phyloP scores from a whole-genome alignment of 2,329 filamentous ascomycete genomes.

The Claviceps fusiformis region DNA sequence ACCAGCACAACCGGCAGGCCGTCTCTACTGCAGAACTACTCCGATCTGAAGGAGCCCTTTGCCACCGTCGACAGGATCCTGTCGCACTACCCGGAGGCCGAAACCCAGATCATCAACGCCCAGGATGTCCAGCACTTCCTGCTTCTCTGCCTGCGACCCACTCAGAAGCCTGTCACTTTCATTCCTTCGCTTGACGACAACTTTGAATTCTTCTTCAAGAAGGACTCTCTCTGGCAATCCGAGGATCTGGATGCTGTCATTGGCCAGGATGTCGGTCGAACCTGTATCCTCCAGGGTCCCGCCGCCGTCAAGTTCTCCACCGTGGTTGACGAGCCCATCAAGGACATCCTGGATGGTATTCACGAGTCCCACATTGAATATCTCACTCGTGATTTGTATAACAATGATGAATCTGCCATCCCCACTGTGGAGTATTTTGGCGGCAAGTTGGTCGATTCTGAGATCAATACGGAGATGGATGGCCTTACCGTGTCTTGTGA shows the following conservation, averaged over 20 bases:
- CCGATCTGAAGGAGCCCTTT: conserved; percentile 75
- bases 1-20: conserved; percentile 56
- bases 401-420: conserved; percentile 56
- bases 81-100: conserved; percentile 70
- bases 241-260: conserved; percentile 95
- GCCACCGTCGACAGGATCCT: conserved; percentile 66
- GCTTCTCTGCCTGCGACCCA: conserved; percentile 76
- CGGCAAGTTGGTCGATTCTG: conserved; percentile 63
- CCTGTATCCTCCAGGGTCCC: conserved; percentile 91
- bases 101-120: conserved; percentile 87
- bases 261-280: conserved; percentile 87
- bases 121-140: conserved; percentile 98
- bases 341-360: conserved; percentile 85
- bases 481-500: conserved; percentile 76
- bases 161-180: conserved; percentile 94
- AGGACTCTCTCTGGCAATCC: conserved; percentile 98
- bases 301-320: conserved; percentile 85
- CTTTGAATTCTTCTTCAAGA: conserved; percentile 99
- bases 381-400: conserved; percentile 69
- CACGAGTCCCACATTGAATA: conserved; percentile 76
- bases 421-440: conserved; percentile 92
- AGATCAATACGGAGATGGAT: conserved; percentile 65
- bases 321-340: conserved; percentile 81
- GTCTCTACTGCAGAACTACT: conserved; percentile 79
- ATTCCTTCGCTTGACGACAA: conserved; percentile 91